phyloP scores from a whole-genome alignment of 2,329 filamentous ascomycete species.

The Ophiostoma montium region DNA sequence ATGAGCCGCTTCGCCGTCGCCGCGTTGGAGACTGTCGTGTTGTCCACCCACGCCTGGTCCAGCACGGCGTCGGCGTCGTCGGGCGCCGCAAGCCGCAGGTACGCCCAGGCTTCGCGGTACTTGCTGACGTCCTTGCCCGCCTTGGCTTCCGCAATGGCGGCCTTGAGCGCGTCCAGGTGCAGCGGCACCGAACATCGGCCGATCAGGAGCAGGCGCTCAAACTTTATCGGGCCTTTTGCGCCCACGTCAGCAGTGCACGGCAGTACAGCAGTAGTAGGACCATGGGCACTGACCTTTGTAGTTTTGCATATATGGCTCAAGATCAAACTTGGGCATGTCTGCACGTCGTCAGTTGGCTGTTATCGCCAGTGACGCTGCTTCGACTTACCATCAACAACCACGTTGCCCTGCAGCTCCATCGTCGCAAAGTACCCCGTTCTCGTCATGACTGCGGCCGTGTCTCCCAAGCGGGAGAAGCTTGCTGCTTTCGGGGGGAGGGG shows the following conservation, averaged over 20 bases:
- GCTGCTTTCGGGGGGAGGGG: no score
- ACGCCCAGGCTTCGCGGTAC: conserved; percentile 56
- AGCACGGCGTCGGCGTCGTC: conserved; percentile 50
- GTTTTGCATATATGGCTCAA: conserved; percentile 81
- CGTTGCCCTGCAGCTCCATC: conserved; percentile 30
- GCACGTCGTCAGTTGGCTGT: background rate
- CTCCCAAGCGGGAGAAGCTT: no score
- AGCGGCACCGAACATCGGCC: conserved; percentile 65
- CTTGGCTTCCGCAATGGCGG: conserved; percentile 64
- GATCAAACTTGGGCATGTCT: conserved; percentile 78
- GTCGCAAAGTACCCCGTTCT: conserved; percentile 26
- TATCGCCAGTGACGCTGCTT: background rate
- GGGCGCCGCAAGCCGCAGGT: conserved; percentile 49
- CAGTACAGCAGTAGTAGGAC: background rate
- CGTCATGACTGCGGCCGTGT: background rate
- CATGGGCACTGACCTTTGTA: conserved; percentile 34
- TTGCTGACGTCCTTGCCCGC: conserved; percentile 55
- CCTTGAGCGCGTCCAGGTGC: conserved; percentile 64
- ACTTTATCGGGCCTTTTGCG: conserved; percentile 57
- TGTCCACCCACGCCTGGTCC: conserved; percentile 65
- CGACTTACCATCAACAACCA: conserved; percentile 33
- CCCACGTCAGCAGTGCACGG: background rate
- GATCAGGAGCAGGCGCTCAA: conserved; percentile 70
- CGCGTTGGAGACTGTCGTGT: conserved; percentile 49
- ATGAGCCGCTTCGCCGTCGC: conserved; percentile 66